These are phyloP conservation scores for Trichosporon ovoides DNA, from an alignment of 1,284 basidiomycete species.

Conservation along the genomic window DNA sequence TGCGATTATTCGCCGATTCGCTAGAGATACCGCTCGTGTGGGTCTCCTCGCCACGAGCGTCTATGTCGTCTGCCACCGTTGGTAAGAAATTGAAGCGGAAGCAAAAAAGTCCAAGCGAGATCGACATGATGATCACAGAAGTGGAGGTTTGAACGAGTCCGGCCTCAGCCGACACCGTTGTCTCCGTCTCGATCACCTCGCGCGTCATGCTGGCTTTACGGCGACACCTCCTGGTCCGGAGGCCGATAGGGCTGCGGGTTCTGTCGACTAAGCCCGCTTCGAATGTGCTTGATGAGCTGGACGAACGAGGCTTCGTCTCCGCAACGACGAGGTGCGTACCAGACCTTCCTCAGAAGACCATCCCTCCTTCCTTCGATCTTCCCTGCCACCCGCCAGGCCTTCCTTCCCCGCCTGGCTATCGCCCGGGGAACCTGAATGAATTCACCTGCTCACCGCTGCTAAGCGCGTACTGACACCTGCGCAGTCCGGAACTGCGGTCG, in stretches of 20 bases:
- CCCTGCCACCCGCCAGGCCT: not conserved
- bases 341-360: too few relatives aligned
- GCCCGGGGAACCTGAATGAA: not conserved
- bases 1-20: too few relatives aligned
- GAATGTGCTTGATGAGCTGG: constrained; percentile 48
- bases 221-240: not conserved
- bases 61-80: too few relatives aligned
- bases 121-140: too few relatives aligned
- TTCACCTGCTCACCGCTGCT: not conserved
- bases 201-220: not conserved
- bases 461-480: not conserved
- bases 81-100: not conserved
- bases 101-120: not conserved
- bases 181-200: not conserved
- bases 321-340: constrained; percentile 48
- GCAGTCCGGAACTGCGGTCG: constrained; percentile 34
- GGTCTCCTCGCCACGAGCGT: not conserved
- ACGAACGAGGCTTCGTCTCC: constrained; percentile 49
- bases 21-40: too few relatives aligned
- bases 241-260: not conserved
- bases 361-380: too few relatives aligned
- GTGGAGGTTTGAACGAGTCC: not conserved
- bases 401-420: too few relatives aligned
- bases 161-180: not conserved
- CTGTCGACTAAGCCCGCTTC: not conserved